phyloP scores from a whole-genome alignment of 2,329 filamentous ascomycete genomes.

The Colletotrichum nymphaeae region DNA sequence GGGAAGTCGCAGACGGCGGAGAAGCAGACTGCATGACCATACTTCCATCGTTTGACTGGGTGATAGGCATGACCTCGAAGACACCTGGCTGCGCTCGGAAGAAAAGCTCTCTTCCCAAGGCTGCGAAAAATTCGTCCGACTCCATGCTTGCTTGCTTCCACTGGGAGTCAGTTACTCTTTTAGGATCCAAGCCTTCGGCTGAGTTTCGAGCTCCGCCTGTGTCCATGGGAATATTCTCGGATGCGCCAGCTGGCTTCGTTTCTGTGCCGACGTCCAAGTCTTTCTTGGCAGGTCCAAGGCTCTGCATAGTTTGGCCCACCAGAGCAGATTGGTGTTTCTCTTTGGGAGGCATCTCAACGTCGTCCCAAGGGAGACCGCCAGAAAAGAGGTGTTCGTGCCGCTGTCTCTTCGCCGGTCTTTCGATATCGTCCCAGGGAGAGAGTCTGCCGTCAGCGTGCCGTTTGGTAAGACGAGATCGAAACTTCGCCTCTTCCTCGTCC shows the following conservation, averaged over 20 bases:
- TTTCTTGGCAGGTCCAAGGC: not conserved
- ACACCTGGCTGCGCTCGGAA: not conserved
- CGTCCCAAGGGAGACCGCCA: conserved; percentile 9
- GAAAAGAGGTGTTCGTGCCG: not conserved
- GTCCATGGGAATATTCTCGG: not conserved
- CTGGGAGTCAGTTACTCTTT: not conserved
- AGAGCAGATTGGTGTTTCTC: not conserved
- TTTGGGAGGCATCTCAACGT: not conserved
- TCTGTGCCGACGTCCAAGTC: not conserved
- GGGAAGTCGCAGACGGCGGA: not conserved
- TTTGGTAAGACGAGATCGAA: not conserved
- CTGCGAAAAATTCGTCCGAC: conserved; percentile 9
- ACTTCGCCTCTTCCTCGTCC: not conserved
- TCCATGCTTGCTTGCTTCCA: not conserved
- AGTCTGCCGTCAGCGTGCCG: conserved; percentile 37
- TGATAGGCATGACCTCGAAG: not conserved
- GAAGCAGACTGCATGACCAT: not conserved
- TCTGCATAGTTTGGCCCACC: not conserved
- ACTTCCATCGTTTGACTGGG: not conserved
- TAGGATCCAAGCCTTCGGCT: too few species aligned
- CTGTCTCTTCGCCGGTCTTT: conserved; percentile 17
- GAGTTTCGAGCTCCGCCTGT: not conserved
- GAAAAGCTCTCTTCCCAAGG: not conserved
- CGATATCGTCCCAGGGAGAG: conserved; percentile 42
- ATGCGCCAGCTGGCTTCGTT: not conserved